Conservation (phyloP, 768 basidiomycete species). For the Paxillus involutus region DNA sequence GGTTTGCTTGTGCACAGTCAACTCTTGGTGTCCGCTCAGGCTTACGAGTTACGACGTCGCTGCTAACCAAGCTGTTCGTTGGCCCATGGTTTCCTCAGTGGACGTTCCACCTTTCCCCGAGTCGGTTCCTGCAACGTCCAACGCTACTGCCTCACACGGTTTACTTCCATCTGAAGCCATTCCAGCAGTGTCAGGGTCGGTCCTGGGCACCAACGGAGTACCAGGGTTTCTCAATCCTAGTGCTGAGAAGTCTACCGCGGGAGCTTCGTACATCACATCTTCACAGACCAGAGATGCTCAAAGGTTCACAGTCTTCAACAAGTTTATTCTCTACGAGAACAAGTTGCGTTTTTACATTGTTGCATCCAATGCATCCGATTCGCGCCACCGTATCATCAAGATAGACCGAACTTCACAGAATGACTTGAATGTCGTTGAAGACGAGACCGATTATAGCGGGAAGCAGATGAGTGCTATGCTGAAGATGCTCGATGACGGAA, state of each 20-base stretch:
- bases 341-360: constrained; percentile 88
- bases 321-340: constrained; percentile 94
- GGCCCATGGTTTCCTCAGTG: not conserved
- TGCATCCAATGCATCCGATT: constrained; percentile 85
- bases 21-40: too few species aligned
- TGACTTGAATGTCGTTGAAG: constrained; percentile 78
- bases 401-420: constrained; percentile 84
- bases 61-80: too few species aligned
- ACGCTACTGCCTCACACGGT: not conserved
- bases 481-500: constrained; percentile 95
- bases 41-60: too few species aligned
- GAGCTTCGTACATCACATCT: not conserved
- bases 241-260: not conserved
- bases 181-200: not conserved
- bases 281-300: not conserved
- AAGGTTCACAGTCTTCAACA: constrained; percentile 47
- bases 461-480: constrained; percentile 89
- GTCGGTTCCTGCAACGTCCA: not conserved
- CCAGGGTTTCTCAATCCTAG: not conserved
- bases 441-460: constrained; percentile 83
- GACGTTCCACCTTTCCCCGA: not conserved
- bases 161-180: not conserved
- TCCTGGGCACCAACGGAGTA: not conserved
- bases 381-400: constrained; percentile 89
- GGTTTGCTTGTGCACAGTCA: too few species aligned